Evolutionary conservation across 208 protist genomes (phyloP).

Genomic region (Trichomonas vaginalis): DNA sequence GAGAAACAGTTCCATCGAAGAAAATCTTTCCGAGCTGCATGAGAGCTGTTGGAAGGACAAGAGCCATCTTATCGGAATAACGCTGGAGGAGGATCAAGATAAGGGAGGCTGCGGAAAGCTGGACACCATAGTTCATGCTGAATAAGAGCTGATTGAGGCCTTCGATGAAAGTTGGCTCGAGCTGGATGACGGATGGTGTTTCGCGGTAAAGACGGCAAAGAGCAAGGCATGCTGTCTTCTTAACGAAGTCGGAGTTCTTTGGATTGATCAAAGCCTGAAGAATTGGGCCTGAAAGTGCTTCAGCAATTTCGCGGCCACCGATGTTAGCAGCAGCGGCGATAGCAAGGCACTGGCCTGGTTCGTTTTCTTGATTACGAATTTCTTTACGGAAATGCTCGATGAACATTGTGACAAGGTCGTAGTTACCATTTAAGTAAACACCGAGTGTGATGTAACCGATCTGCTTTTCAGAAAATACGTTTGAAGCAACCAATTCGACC

Average conservation of each 20-base stretch:
- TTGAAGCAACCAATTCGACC: slow-evolving; percentile 76
- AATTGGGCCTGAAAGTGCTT: slow-evolving; percentile 75
- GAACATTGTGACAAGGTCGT: slow-evolving; percentile 83
- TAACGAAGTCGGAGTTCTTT: slow-evolving; percentile 55
- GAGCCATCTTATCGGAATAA: neutral
- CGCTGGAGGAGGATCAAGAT: slow-evolving; percentile 53
- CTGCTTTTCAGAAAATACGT: slow-evolving; percentile 58
- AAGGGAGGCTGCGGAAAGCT: slow-evolving; percentile 66
- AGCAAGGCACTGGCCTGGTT: slow-evolving; percentile 65
- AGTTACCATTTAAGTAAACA: slow-evolving; percentile 50
- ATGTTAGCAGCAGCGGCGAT: neutral
- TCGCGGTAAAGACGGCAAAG: slow-evolving; percentile 82
- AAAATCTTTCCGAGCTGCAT: slow-evolving; percentile 41
- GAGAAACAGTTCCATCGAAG: neutral
- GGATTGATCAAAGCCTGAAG: slow-evolving; percentile 65
- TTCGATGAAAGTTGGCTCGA: slow-evolving; percentile 50
- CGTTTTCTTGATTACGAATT: slow-evolving; percentile 57
- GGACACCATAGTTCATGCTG: slow-evolving; percentile 63
- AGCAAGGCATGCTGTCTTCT: slow-evolving; percentile 89
- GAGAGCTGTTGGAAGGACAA: neutral
- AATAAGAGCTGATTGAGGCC: slow-evolving; percentile 61
- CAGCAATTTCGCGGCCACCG: slow-evolving; percentile 56
- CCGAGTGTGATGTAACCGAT: slow-evolving; percentile 35
- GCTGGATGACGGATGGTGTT: slow-evolving; percentile 46
- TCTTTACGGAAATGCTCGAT: slow-evolving; percentile 85